Evolutionary conservation across 2,329 filamentous ascomycete species (phyloP), one percentile per base, ranked within the genome.

Genomic region (Fusarium kyushuense): DNA sequence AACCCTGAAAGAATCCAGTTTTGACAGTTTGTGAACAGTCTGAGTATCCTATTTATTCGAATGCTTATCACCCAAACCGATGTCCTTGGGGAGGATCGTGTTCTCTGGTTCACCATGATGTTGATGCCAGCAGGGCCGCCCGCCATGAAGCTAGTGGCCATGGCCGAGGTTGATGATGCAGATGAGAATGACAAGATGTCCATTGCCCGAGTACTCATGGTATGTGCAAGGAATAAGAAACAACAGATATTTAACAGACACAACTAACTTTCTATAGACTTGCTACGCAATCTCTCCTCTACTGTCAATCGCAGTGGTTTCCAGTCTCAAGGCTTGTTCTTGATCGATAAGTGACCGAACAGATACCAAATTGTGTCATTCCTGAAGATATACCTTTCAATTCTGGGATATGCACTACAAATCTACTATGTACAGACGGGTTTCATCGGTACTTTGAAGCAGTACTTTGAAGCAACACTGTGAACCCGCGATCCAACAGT

Each of bases 131-230:
- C 64, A 1, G 64, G 64, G 3, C 64, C 64, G 0, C 63, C 64
- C 0, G 64, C 64, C 14, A 67, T 67, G 64, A 67, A 67, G 57
- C 33, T 67, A 0, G 48, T 67, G 30, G 64, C 64, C 13, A 67
- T 67, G 64, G 64, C 64, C 2, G 64, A 67, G 43, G 58, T 58
- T 5, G 64, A 67, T 2, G 63, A 67, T 5, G 64, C 64, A 0
- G 64, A 67, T 12, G 64, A 67, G 13, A 43, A 67, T 12, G 64
- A 67, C 48, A 67, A 67, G 13, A 67, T 67, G 64, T 67, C 64
- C 2, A 67, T 67, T 16, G 58, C 64, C 3, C 51, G 53, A 10
- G 46, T 67, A 9, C 45, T 67, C 6, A 67, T 67, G 64, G 64
- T 67, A 63, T 45, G 30, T 4, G 1, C 3, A 27, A 9, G 3